Conservation (phyloP, 495 filamentous ascomycete species). For the Parmelia sp. region DNA sequence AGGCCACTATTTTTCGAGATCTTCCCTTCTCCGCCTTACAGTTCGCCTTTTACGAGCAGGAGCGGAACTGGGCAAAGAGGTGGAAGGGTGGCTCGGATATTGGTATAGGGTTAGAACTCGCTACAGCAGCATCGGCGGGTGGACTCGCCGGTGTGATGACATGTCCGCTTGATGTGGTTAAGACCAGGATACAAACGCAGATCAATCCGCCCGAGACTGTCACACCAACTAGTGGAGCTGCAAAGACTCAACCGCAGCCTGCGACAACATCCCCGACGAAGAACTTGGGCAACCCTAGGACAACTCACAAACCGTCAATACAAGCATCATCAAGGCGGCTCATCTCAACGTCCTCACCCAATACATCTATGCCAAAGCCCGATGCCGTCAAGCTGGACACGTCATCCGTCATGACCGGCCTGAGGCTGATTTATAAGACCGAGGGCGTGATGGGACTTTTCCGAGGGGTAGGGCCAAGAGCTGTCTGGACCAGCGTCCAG, state of each 20-base stretch:
- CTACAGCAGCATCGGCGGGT: conserved; percentile 86
- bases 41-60: conserved; percentile 97
- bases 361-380: conserved; percentile 66
- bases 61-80: conserved; percentile 68
- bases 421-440: conserved; percentile 78
- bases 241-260: conserved; percentile 21
- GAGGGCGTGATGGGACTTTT: conserved; percentile 91
- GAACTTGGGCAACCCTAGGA: conserved; percentile 7
- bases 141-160: conserved; percentile 92
- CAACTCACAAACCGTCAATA: conserved; percentile 2
- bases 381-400: conserved; percentile 75
- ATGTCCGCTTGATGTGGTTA: conserved; percentile 94
- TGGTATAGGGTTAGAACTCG: conserved; percentile 74
- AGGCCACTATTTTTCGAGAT: conserved; percentile 87
- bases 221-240: conserved; percentile 11
- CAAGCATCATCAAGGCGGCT: conserved; percentile 28
- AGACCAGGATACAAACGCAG: conserved; percentile 96
- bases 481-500: conserved; percentile 97
- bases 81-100: conserved; percentile 72
- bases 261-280: conserved; percentile 2
- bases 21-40: conserved; percentile 92
- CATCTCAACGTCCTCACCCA: conserved; percentile 82
- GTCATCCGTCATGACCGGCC: conserved; percentile 75
- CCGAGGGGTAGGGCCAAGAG: conserved; percentile 84
- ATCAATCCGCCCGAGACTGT: conserved; percentile 46